Base-by-base conservation (phyloP, 2,329 filamentous ascomycete species). In the Parafenestella ontariensis region DNA sequence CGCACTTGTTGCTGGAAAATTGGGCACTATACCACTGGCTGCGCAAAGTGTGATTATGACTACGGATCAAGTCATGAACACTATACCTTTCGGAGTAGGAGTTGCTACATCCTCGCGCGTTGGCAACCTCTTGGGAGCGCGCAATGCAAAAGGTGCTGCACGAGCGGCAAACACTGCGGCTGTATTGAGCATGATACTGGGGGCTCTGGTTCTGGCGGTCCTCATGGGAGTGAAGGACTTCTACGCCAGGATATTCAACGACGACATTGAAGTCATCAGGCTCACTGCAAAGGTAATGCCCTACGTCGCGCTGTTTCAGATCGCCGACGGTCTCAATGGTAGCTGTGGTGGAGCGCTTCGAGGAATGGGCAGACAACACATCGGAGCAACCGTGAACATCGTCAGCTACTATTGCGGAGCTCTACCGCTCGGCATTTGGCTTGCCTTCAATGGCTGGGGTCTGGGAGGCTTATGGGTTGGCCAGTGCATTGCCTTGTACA, bases 21-120 rank as follows among this genome's bases (percentile, higher is more conserved):
- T 96, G 0, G 92, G 92, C 3, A 93, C 90, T 0, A 78, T 92
- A 29, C 84, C 91, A 0, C 81, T 96, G 0, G 92, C 92, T 1
- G 90, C 92, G 0, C 92, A 96, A 74, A 90, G 87, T 43, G 90
- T 96, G 20, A 92, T 96, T 71, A 96, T 96, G 91, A 96, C 91
- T 0, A 87, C 89, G 0, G 91, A 96, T 71, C 90, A 94, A 70
- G 85, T 93, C 52, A 87, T 92, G 80, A 92, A 87, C 67, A 96
- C 92, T 0, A 89, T 96, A 40, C 92, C 92, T 0, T 96, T 96
- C 65, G 92, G 92, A 0, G 83, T 96, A 0, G 92, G 92, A 0
- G 91, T 96, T 0, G 91, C 92, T 0, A 87, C 90, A 0, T 92
- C 89, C 6, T 83, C 89, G 0, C 83, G 92, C 1, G 82, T 96